Evolutionary conservation across 2,329 filamentous ascomycete genomes (phyloP).

Genomic region (Aspergillus floridensis): DNA sequence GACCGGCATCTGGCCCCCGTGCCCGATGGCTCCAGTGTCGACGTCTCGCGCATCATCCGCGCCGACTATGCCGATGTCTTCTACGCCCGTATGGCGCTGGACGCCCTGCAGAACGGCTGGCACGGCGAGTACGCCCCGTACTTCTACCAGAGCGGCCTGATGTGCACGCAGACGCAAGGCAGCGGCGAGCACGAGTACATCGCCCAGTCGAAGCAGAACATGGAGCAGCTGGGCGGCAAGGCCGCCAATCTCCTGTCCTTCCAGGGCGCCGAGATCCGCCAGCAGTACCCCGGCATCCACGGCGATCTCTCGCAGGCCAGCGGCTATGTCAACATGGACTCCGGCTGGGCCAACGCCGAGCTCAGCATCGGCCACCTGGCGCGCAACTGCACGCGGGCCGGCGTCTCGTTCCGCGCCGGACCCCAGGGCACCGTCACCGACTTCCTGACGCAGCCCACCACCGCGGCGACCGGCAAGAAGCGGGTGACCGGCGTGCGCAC

Average conservation of each 20-base stretch:
- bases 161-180: constrained; percentile 39
- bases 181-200: constrained; percentile 36
- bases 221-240: constrained; percentile 34
- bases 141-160: constrained; percentile 38
- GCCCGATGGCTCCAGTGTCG: constrained; percentile 59
- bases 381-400: constrained; percentile 15
- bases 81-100: constrained; percentile 71
- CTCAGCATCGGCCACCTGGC: background rate
- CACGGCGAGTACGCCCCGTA: constrained; percentile 40
- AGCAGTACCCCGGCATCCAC: constrained; percentile 36
- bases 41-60: constrained; percentile 61
- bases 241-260: constrained; percentile 35
- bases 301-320: constrained; percentile 35
- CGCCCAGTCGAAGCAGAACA: constrained; percentile 41
- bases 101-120: constrained; percentile 65
- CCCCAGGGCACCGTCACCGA: constrained; percentile 38
- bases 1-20: constrained; percentile 53
- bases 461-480: background rate
- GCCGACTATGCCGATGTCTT: constrained; percentile 78
- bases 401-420: constrained; percentile 39
- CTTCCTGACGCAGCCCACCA: constrained; percentile 28
- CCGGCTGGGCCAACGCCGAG: constrained; percentile 47
- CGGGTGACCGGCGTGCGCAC: constrained; percentile 52
- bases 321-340: constrained; percentile 48
- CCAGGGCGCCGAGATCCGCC: constrained; percentile 31